phyloP scores from a whole-genome alignment of 2,329 filamentous ascomycete genomes.

The Scopulariopsis brevicaulis region DNA sequence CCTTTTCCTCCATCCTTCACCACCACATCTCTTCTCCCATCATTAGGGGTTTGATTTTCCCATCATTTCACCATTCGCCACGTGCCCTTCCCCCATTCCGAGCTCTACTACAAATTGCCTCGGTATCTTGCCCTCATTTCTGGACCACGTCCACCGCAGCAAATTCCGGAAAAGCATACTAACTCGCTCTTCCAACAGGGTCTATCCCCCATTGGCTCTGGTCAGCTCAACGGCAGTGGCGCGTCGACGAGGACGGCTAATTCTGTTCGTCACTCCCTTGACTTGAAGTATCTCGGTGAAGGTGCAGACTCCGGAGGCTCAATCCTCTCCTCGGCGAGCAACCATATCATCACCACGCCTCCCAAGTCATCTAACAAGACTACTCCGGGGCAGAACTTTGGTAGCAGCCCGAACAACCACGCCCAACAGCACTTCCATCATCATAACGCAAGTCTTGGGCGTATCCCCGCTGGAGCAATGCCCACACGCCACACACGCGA shows the following conservation, averaged over 20 bases:
- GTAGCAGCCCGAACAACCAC: conserved; percentile 42
- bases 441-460: conserved; percentile 73
- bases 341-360: conserved; percentile 46
- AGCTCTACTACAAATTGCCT: not conserved
- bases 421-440: conserved; percentile 58
- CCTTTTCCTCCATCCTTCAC: conserved; percentile 3
- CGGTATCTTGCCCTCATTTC: not conserved
- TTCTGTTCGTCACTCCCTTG: conserved; percentile 47
- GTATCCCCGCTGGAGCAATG: conserved; percentile 58
- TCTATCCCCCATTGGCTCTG: conserved; percentile 32
- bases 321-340: conserved; percentile 34
- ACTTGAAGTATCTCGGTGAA: conserved; percentile 38
- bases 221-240: conserved; percentile 22
- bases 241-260: conserved; percentile 18
- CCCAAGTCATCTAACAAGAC: conserved; percentile 73
- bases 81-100: not conserved
- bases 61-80: not conserved
- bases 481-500: conserved; percentile 64
- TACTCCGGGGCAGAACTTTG: conserved; percentile 23
- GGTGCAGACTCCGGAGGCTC: conserved; percentile 19
- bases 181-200: conserved; percentile 31
- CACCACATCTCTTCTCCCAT: conserved; percentile 6
- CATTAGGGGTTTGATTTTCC: not conserved
- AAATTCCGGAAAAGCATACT: not conserved
- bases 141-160: not conserved